These are phyloP conservation scores for Euphorbia pulcherrima DNA, from an alignment of 345 rosid species.

Conservation along the genomic window DNA sequence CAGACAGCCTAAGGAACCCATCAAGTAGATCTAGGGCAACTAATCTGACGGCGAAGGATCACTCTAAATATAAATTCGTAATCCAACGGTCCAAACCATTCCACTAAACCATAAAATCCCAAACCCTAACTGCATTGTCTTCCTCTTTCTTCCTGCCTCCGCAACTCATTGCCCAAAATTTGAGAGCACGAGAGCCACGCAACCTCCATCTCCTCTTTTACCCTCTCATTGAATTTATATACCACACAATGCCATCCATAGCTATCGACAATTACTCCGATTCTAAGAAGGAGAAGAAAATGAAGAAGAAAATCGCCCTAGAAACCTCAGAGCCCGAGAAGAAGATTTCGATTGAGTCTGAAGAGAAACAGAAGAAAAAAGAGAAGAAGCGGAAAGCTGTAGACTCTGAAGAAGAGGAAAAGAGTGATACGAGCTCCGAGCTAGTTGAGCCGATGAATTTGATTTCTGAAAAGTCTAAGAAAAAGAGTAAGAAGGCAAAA, in stretches of 20 bases:
- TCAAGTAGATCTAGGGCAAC: background rate
- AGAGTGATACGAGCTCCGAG: conserved; percentile 74
- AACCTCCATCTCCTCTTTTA: background rate
- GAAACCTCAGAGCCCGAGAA: conserved; percentile 32
- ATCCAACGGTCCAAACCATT: conserved; percentile 35
- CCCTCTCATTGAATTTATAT: background rate
- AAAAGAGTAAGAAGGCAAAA: conserved; percentile 51
- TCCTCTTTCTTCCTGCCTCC: conserved; percentile 35
- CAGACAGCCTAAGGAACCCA: background rate
- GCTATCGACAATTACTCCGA: conserved; percentile 22
- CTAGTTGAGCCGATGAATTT: conserved; percentile 46
- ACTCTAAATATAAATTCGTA: conserved; percentile 6
- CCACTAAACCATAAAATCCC: conserved; percentile 18
- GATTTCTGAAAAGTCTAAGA: conserved; percentile 24
- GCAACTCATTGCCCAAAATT: conserved; percentile 21
- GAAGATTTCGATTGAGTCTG: background rate
- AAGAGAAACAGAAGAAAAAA: conserved; percentile 17
- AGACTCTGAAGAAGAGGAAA: conserved; percentile 41
- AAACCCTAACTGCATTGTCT: conserved; percentile 25
- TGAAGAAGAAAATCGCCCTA: conserved; percentile 54
- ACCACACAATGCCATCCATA: conserved; percentile 50
- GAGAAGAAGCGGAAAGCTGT: conserved; percentile 61
- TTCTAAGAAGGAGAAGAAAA: conserved; percentile 49
- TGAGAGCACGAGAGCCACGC: conserved; percentile 30
- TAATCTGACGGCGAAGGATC: conserved; percentile 27